Evolutionary conservation across 2,329 filamentous ascomycete genomes (phyloP), one percentile per base, ranked within the genome.

Genomic region (Chalaropsis thielavioides): DNA sequence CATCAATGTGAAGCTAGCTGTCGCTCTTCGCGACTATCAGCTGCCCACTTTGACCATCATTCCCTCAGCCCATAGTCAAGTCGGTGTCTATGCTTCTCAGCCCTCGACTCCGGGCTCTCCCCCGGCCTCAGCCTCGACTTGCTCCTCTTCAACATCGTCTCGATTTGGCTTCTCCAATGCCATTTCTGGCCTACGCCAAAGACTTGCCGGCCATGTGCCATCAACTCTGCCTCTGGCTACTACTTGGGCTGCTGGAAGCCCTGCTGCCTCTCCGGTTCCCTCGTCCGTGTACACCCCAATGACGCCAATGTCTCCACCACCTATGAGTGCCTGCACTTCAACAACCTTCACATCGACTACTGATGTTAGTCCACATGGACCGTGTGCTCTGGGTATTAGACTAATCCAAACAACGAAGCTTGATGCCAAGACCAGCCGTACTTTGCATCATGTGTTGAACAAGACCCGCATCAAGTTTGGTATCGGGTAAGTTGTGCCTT

Each of bases 1-100:
- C 8, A 72, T 84, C 1, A 79, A 82, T 69, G 74, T 86, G 63
- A 83, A 81, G 19, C 78, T 86, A 44, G 76, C 86, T 51, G 79
- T 84, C 24, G 76, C 83, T 56, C 77, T 80, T 46, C 78, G 79
- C 58, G 81, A 83, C 66, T 80, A 82, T 69, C 80, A 84, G 70
- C 73, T 84, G 7, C 80, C 66, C 3, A 65, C 66, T 35, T 31
- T 63, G 40, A 60, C 63, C 13, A 65, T 67, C 7, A 64, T 63
- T 22, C 63, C 66, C 24, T 67, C 65, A 1, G 51, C 46, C 13
- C n/a, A 56, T 44, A 40, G 24, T n/a, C 40, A 64, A 13, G 8
- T 58, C 44, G 65, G 62, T 5, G 35, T 67, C 19, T 64, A 64
- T 35, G 62, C 65, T 56, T 66, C 64, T 17, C 64, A 64, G 59